phyloP scores from a whole-genome alignment of 2,329 filamentous ascomycete genomes.

The Trichoderma sp. region DNA sequence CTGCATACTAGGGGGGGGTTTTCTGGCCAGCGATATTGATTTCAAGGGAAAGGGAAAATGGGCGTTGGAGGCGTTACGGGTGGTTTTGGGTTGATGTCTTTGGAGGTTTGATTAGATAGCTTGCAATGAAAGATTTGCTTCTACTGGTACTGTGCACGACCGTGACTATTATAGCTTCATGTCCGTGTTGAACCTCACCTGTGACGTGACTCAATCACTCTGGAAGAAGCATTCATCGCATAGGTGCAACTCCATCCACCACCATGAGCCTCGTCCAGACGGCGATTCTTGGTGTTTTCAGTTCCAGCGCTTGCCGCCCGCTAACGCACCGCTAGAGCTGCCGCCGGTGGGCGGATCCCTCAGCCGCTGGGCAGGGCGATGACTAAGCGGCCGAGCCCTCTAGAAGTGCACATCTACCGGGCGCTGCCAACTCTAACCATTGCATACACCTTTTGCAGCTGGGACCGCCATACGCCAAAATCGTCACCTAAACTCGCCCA shows the following conservation, averaged over 20 bases:
- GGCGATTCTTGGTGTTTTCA: background rate
- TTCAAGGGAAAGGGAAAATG: conserved; percentile 4
- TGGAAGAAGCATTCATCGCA: background rate
- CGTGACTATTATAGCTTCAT: background rate
- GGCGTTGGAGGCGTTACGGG: too few species aligned
- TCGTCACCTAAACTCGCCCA: conserved; percentile 10
- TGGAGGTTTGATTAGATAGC: conserved; percentile 2
- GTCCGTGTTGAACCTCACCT: background rate
- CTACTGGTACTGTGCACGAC: background rate
- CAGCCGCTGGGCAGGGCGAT: conserved; percentile 1
- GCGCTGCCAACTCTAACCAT: conserved; percentile 44
- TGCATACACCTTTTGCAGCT: conserved; percentile 40
- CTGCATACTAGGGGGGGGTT: background rate
- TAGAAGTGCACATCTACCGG: conserved; percentile 39
- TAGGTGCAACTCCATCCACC: background rate
- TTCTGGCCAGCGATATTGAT: conserved; percentile 13
- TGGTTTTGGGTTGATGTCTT: background rate
- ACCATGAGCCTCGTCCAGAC: too few species aligned
- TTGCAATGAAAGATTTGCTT: background rate
- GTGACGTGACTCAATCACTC: background rate
- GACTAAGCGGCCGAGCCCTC: conserved; percentile 28
- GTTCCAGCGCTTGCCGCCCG: conserved; percentile 17
- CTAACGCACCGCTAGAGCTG: background rate
- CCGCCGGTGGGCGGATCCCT: background rate
- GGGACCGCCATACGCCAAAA: conserved; percentile 29